phyloP scores from a whole-genome alignment of 441 rosid genomes.

The Pelargonium myrrhifolium region DNA sequence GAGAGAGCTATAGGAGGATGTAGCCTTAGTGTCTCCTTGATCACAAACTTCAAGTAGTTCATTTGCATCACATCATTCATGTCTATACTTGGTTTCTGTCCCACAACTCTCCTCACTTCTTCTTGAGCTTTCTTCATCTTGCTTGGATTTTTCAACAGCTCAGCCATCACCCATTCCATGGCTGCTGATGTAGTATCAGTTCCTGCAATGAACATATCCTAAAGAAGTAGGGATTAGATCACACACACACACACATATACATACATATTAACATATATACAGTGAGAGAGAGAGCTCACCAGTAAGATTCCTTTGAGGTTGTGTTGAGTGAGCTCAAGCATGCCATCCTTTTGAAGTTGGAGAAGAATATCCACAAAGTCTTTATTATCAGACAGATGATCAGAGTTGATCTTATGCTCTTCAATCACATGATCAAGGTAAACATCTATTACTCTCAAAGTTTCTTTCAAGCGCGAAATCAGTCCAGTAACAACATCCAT shows the following conservation, averaged over 20 bases:
- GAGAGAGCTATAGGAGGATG: slow-evolving; percentile 19
- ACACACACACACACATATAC: too few species aligned
- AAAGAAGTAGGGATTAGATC: neutral
- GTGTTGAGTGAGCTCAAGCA: slow-evolving; percentile 14
- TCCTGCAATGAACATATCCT: slow-evolving; percentile 34
- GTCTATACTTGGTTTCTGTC: slow-evolving; percentile 20
- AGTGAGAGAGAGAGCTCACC: neutral
- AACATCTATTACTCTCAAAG: slow-evolving; percentile 1
- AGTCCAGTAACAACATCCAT: slow-evolving; percentile 25
- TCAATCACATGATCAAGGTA: slow-evolving; percentile 28
- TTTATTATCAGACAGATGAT: neutral
- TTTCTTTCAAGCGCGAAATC: slow-evolving; percentile 17
- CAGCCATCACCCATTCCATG: slow-evolving; percentile 34
- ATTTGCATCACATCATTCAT: slow-evolving; percentile 16
- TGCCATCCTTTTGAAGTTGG: slow-evolving; percentile 18
- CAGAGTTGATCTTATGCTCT: slow-evolving; percentile 14
- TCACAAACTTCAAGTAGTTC: slow-evolving; percentile 22
- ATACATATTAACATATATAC: too few species aligned
- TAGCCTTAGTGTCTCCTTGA: slow-evolving; percentile 29
- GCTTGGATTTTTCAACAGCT: slow-evolving; percentile 17
- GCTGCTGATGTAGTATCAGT: slow-evolving; percentile 27
- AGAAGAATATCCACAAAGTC: slow-evolving; percentile 23
- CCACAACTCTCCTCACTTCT: slow-evolving; percentile 26
- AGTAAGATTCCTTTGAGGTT: slow-evolving; percentile 21
- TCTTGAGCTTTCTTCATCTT: slow-evolving; percentile 22